A percentile compares a stretch with the other conserved stretches of the same genome.
These are phyloP conservation scores for Phytopythium sindhum DNA, from an alignment of 352 stramenopile species.

Conservation along the genomic window DNA sequence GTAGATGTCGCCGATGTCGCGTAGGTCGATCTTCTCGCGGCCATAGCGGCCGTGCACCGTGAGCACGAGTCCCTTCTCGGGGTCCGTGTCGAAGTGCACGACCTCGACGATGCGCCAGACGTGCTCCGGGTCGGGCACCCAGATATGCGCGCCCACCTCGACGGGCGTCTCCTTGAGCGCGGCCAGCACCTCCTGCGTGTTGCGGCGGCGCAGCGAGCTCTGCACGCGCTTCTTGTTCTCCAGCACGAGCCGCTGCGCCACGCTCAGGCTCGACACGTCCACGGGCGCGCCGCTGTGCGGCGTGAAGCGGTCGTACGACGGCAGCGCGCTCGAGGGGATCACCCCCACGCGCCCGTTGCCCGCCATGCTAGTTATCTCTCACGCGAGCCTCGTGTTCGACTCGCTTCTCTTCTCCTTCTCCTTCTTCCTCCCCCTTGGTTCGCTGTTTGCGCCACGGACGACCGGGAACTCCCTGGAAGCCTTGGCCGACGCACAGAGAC, in stretches of 20 bases:
- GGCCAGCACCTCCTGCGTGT: slow-evolving; percentile 63
- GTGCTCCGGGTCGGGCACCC: slow-evolving; percentile 76
- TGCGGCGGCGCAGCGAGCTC: slow-evolving; percentile 61
- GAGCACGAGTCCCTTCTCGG: slow-evolving; percentile 64
- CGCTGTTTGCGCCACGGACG: not conserved
- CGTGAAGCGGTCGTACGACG: slow-evolving; percentile 80
- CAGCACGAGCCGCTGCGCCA: slow-evolving; percentile 79
- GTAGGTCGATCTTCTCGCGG: slow-evolving; percentile 70
- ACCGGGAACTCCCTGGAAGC: not conserved
- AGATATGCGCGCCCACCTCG: slow-evolving; percentile 80
- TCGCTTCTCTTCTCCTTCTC: not conserved
- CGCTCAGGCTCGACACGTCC: slow-evolving; percentile 59
- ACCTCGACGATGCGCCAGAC: slow-evolving; percentile 87
- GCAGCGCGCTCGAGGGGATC: slow-evolving; percentile 62
- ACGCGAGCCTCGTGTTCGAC: not conserved
- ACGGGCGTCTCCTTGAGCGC: slow-evolving; percentile 66
- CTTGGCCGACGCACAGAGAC: not conserved
- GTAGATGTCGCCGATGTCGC: slow-evolving; percentile 83
- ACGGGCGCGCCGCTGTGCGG: slow-evolving; percentile 48
- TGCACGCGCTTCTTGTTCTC: slow-evolving; percentile 80
- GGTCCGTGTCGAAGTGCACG: slow-evolving; percentile 47
- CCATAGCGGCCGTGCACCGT: slow-evolving; percentile 70
- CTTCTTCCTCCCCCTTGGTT: not conserved
- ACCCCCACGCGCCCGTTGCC: slow-evolving; percentile 41
- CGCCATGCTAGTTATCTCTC: not conserved